Evolutionary conservation across 495 filamentous ascomycete genomes (phyloP).

Genomic region (Aspergillus sparsus): DNA sequence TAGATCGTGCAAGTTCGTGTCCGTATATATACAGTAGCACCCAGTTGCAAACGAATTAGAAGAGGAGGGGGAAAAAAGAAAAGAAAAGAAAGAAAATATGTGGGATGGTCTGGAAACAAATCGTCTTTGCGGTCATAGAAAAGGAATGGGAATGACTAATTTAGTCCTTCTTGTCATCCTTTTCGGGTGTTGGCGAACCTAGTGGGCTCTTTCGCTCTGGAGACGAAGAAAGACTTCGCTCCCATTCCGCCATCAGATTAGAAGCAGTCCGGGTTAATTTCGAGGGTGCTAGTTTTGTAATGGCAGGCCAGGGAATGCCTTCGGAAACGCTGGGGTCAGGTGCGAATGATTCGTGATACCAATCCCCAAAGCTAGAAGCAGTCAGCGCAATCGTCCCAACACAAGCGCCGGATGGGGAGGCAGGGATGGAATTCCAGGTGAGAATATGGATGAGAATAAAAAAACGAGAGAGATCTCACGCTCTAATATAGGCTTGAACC

Average conservation of each 20-base stretch:
- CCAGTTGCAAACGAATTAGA: neutral
- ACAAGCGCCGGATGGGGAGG: neutral
- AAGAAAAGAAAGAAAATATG: conserved; percentile 1
- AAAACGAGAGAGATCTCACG: conserved; percentile 16
- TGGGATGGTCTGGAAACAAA: neutral
- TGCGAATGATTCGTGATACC: conserved; percentile 37
- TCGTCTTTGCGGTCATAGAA: conserved; percentile 13
- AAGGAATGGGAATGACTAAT: conserved; percentile 13
- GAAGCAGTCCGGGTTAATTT: conserved; percentile 70
- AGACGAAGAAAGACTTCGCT: conserved; percentile 51
- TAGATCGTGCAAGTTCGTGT: conserved; percentile 30
- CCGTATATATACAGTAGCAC: conserved; percentile 29
- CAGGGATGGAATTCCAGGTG: neutral
- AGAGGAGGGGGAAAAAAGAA: conserved; percentile 1
- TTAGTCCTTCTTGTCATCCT: conserved; percentile 44
- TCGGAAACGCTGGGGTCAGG: conserved; percentile 46
- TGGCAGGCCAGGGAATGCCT: conserved; percentile 67
- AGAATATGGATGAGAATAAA: conserved; percentile 8
- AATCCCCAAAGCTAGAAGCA: conserved; percentile 44
- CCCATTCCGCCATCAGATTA: conserved; percentile 79
- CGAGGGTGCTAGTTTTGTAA: conserved; percentile 64
- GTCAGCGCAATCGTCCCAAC: conserved; percentile 34
- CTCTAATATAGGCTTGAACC: conserved; percentile 25
- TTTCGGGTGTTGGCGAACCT: conserved; percentile 26
- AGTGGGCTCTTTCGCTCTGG: conserved; percentile 28